Percentiles rank a stretch among this genome's conserved stretches.
phyloP scores from a whole-genome alignment of 2,329 filamentous ascomycete species.

The Diaporthe ampelina region DNA sequence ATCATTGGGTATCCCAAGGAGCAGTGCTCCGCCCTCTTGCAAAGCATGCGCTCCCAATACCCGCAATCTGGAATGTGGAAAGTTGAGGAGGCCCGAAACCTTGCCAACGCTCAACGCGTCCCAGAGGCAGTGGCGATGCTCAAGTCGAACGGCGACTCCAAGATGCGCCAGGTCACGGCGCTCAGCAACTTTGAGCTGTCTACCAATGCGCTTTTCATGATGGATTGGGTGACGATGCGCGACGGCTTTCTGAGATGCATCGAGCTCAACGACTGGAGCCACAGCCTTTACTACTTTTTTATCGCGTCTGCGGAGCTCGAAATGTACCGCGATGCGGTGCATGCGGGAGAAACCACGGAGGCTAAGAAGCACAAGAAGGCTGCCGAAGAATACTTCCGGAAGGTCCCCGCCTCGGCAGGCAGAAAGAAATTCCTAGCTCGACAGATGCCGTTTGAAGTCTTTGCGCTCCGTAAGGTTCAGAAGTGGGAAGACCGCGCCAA shows the following conservation, averaged over 20 bases:
- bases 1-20: slow-evolving; percentile 80
- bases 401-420: slow-evolving; percentile 80
- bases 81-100: slow-evolving; percentile 86
- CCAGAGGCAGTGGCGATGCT: slow-evolving; percentile 77
- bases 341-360: slow-evolving; percentile 54
- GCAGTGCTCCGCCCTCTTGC: slow-evolving; percentile 76
- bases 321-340: slow-evolving; percentile 77
- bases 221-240: slow-evolving; percentile 81
- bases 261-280: slow-evolving; percentile 91
- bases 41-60: slow-evolving; percentile 81
- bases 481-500: slow-evolving; percentile 89
- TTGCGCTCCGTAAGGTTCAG: slow-evolving; percentile 83
- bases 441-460: slow-evolving; percentile 90
- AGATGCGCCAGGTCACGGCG: slow-evolving; percentile 90
- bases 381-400: slow-evolving; percentile 79
- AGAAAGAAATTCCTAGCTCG: slow-evolving; percentile 92
- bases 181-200: slow-evolving; percentile 88
- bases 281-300: slow-evolving; percentile 90
- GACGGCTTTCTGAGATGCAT: slow-evolving; percentile 81
- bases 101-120: slow-evolving; percentile 76
- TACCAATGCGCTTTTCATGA: slow-evolving; percentile 82
- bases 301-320: slow-evolving; percentile 84
- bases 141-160: slow-evolving; percentile 69
- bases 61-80: slow-evolving; percentile 88
- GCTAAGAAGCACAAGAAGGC: slow-evolving; percentile 71